A percentile compares a stretch with the other conserved stretches of the same genome.
Conservation (phyloP, 1,284 basidiomycete genomes). For the Naganishia sp. region DNA sequence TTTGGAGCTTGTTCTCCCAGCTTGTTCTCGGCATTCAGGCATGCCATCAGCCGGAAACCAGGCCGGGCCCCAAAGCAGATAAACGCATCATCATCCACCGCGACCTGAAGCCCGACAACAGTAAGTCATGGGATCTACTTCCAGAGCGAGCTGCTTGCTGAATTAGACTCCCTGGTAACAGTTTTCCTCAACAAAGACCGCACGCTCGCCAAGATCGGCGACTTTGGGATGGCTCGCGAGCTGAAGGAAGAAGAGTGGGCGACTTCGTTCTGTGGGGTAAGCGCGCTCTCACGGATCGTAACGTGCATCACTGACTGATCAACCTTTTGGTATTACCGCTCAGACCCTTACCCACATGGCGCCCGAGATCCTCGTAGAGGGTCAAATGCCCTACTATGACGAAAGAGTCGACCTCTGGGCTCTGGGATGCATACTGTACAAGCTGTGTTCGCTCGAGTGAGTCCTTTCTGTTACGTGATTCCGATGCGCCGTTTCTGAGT, state of each 20-base stretch:
- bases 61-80: background rate
- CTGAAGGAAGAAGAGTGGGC: background rate
- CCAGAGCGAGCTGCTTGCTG: background rate
- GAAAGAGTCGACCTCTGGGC: background rate
- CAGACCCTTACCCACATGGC: constrained; percentile 2
- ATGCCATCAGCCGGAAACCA: background rate
- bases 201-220: background rate
- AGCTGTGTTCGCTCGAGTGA: constrained; percentile 1
- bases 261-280: background rate
- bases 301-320: background rate
- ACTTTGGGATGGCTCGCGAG: background rate
- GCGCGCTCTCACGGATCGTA: background rate
- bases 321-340: background rate
- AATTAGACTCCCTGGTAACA: background rate
- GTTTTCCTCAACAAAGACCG: constrained; percentile 4
- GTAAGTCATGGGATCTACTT: background rate
- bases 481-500: background rate
- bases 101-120: background rate
- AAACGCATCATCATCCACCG: background rate
- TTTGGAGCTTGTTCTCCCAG: background rate
- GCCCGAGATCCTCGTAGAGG: background rate
- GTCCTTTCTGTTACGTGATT: background rate
- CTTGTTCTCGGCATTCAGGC: background rate
- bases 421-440: background rate
- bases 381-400: background rate